Base-by-base conservation (phyloP, 1,284 basidiomycete genomes). In the Moesziomyces sp. region DNA sequence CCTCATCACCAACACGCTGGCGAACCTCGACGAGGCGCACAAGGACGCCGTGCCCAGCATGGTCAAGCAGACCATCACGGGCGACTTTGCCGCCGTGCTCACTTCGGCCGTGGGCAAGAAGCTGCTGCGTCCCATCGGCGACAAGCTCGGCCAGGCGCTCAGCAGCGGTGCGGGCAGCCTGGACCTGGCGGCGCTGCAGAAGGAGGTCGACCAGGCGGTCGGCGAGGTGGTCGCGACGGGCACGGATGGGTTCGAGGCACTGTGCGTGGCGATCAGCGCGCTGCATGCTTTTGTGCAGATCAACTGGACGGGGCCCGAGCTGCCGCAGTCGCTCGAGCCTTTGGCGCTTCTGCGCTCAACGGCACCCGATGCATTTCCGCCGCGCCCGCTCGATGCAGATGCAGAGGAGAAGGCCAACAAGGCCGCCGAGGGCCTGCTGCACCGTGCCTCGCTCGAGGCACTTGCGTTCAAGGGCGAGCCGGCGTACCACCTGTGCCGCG, bases 221-320 rank as follows among this genome's bases (percentile, higher is more conserved):
- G 58, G 46, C 26, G 8, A 23, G 10, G 46, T 46, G 14, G 52
- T 72, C 1, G 23, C 47, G 14, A 40, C 45, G 11, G 49, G 18
- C 38, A 6, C 1, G 14, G 48, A 52, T 6, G 50, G 24, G 4
- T 68, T 45, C 52, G 57, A 79, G 34, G 49, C 52, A 26, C 86
- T 98, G 40, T 84, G 88, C 16, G 76, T 93, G 0, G 93, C 90
- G 0, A 88, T 95, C 3, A 90, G 93, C 5, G 90, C 90, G 58
- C 87, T 98, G 28, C 93, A 97, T 73, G 89, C 92, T 0, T 99
- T 96, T 85, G 87, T 96, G 0, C 97, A 99, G 84, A 88, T 88
- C 40, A 99, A 99, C 85, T 99, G 94, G 94, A 98, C 95, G 0
- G 97, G 97, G 1, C 97, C 97, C 1, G 89, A 93, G 78, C 87